phyloP scores from a whole-genome alignment of 2,329 filamentous ascomycete species.

The Xylaria arbuscula region DNA sequence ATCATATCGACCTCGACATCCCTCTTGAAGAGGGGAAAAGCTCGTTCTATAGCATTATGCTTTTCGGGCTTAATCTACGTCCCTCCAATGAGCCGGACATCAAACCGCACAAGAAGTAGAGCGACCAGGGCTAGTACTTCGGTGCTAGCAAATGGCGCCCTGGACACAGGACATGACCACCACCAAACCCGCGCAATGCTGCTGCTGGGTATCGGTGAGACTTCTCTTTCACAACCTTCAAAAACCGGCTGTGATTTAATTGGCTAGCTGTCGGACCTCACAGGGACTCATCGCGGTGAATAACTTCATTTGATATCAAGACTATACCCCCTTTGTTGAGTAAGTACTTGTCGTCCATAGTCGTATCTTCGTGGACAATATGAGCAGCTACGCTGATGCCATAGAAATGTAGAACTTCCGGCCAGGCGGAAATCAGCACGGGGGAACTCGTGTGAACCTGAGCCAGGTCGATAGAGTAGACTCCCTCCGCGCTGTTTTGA shows the following conservation, averaged over 20 bases:
- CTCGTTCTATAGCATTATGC: too few species aligned
- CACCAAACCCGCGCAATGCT: neutral
- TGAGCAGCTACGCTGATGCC: too few species aligned
- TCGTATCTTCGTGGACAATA: too few species aligned
- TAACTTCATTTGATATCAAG: neutral
- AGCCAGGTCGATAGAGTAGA: neutral
- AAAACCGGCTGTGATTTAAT: neutral
- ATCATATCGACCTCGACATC: neutral
- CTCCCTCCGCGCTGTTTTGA: neutral
- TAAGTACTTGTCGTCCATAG: neutral
- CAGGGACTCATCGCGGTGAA: neutral
- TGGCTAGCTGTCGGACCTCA: neutral
- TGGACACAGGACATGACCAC: neutral
- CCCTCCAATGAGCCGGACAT: too few species aligned
- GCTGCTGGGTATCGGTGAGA: neutral
- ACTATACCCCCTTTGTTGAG: neutral
- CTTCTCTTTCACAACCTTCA: neutral
- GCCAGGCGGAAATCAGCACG: too few species aligned
- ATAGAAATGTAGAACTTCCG: too few species aligned
- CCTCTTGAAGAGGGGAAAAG: too few species aligned
- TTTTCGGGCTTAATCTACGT: too few species aligned
- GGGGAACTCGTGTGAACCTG: too few species aligned
- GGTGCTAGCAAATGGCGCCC: neutral
- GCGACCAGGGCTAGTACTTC: neutral
- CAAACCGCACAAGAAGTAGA: neutral